These are phyloP conservation scores for Uronychia setigera DNA, from an alignment of 73 alveolate species.

Conservation along the genomic window DNA sequence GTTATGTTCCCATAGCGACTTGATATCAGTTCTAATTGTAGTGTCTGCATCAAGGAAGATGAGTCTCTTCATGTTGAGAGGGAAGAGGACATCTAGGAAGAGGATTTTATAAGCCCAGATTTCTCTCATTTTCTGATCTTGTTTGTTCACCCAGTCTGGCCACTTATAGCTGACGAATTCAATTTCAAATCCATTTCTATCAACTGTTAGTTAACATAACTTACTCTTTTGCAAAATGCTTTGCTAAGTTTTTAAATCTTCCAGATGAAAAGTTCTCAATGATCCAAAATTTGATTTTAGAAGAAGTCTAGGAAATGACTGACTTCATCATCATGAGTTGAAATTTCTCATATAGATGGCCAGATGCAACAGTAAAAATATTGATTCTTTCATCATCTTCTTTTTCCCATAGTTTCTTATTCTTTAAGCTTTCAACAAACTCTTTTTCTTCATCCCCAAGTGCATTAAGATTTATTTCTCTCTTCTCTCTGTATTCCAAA, in stretches of 20 bases:
- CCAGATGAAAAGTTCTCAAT: slow-evolving; percentile 55
- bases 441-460: no score
- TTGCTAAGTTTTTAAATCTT: slow-evolving; percentile 25
- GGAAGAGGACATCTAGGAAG: slow-evolving; percentile 71
- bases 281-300: slow-evolving; percentile 31
- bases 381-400: slow-evolving; percentile 45
- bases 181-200: slow-evolving; percentile 43
- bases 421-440: no score
- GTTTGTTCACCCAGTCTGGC: slow-evolving; percentile 67
- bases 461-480: no score
- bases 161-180: slow-evolving; percentile 69
- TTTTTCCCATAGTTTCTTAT: no score
- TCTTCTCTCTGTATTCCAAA: no score
- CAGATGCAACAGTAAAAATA: slow-evolving; percentile 62
- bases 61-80: slow-evolving; percentile 51
- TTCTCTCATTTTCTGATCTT: slow-evolving; percentile 60
- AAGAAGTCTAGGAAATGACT: slow-evolving; percentile 12
- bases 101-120: slow-evolving; percentile 81
- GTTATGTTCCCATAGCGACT: slow-evolving; percentile 77
- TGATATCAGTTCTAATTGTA: slow-evolving; percentile 64
- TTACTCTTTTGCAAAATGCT: slow-evolving; percentile 17
- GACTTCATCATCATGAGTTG: slow-evolving; percentile 65
- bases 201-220: background rate
- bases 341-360: slow-evolving; percentile 72
- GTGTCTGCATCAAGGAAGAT: slow-evolving; percentile 76